These are phyloP conservation scores for Coprinopsis sp. DNA, from an alignment of 768 basidiomycete genomes.

Conservation along the genomic window DNA sequence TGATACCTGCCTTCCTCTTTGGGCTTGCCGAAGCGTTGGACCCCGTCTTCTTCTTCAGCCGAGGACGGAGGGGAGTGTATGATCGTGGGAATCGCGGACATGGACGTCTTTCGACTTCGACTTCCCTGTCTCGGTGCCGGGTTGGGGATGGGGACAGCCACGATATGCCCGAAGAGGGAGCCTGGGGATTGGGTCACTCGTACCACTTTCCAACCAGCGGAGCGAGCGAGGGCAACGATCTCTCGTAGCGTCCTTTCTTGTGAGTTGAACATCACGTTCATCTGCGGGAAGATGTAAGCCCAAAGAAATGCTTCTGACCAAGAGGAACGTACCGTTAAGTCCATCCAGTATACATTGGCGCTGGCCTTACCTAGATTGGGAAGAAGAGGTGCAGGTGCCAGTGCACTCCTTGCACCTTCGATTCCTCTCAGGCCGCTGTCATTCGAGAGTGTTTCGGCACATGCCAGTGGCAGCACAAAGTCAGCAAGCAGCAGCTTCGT, in stretches of 20 bases:
- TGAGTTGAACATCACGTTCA: constrained; percentile 35
- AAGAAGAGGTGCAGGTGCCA: constrained; percentile 30
- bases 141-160: constrained; percentile 48
- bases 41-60: not conserved
- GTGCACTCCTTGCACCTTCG: constrained; percentile 11
- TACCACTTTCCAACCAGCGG: constrained; percentile 31
- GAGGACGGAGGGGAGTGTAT: constrained; percentile 1
- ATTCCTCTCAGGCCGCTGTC: constrained; percentile 11
- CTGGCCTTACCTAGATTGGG: constrained; percentile 35
- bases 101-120: not conserved
- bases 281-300: constrained; percentile 20
- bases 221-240: constrained; percentile 21
- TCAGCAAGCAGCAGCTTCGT: constrained; percentile 42
- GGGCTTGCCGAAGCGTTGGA: constrained; percentile 10
- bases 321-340: constrained; percentile 32
- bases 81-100: not conserved
- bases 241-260: constrained; percentile 35
- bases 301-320: no score
- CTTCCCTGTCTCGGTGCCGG: not conserved
- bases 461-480: constrained; percentile 33
- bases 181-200: constrained; percentile 47
- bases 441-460: constrained; percentile 22
- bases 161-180: constrained; percentile 66
- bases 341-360: constrained; percentile 31
- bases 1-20: constrained; percentile 12